Base-by-base conservation (phyloP, 768 basidiomycete species). In the Pleurotus pulmonarius region DNA sequence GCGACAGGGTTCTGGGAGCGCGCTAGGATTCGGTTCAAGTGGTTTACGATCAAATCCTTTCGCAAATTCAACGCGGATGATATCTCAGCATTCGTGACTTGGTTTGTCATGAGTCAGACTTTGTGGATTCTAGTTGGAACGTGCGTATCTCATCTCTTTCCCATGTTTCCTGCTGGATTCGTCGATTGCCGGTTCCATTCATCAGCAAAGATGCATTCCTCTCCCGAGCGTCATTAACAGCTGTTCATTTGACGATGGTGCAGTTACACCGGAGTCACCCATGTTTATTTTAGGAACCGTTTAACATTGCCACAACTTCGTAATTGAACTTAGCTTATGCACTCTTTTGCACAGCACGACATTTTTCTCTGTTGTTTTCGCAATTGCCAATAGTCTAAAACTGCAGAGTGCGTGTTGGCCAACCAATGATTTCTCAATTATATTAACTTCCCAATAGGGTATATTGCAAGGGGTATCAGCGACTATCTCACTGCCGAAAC, bases 41-140 rank as follows among this genome's bases (percentile, higher is more conserved):
- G 97, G 97, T 90, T 94, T 61, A 93, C 93, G 9, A 95, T 98
- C 63, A 81, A 92, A 59, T 93, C 92, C 3, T 99, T 97, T 74
- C 84, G 96, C 46, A 87, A 84, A 65, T 99, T 95, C 73, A 94
- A 97, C 62, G 88, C 92, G 49, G 97, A 99, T 69, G 97, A 99
- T 68, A 90, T 96, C 55, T 95, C 93, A 41, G 96, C 95, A 1
- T 98, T 99, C 72, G 73, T 96, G 34, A 94, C 92, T 52, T 95
- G 94, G 91, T 94, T 97, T 61, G 74, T 99, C 49, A 87, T 98
- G 78, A 95, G 95, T 65, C 94, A 98, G 65, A 92, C 94, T 1
- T 72, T 96, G 3, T 98, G 97, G 96, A 90, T 99, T 59, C 73
- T 98, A 49, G 79, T 99, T 48, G 94, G 94, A 71, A 98, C 93